A percentile compares a stretch with the other conserved stretches of the same genome.
These are phyloP conservation scores for Cryphonectria carpinicola DNA, from an alignment of 2,329 filamentous ascomycete species.

Conservation along the genomic window DNA sequence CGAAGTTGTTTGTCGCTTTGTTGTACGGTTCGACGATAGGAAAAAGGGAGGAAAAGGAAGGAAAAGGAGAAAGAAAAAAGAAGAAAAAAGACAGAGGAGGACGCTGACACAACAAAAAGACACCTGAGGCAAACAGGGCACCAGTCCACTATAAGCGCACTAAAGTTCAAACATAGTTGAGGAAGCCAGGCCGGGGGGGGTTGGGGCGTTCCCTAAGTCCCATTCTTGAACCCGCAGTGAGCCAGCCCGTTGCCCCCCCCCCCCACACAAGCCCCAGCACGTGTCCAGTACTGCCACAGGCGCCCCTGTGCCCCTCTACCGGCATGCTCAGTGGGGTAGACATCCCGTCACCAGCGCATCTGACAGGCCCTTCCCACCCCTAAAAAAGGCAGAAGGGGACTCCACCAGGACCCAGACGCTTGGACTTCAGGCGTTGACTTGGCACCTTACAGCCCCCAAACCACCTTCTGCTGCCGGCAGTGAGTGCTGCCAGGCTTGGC, in stretches of 20 bases:
- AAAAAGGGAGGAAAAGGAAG: background rate
- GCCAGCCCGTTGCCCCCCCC: too few relatives aligned
- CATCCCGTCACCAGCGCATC: background rate
- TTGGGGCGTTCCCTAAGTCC: too few relatives aligned
- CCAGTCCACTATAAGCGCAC: background rate
- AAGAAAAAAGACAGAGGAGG: background rate
- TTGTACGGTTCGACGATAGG: background rate
- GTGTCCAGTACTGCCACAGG: background rate
- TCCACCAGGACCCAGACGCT: slow-evolving; percentile 2
- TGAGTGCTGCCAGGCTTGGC: background rate
- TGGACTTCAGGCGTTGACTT: background rate
- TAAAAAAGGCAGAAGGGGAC: background rate
- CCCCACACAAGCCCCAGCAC: background rate
- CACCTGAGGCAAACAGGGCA: background rate
- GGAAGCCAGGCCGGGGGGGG: too few relatives aligned
- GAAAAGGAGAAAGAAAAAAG: background rate
- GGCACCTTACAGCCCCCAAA: background rate
- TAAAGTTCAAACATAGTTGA: background rate
- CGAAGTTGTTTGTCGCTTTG: background rate
- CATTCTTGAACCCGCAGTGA: background rate
- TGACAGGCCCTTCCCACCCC: background rate
- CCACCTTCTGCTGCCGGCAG: background rate
- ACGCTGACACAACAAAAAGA: background rate
- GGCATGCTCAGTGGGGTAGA: background rate
- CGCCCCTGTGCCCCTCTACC: background rate